Conservation (phyloP, 257 asterid genomes). For the Petunia secreta region DNA sequence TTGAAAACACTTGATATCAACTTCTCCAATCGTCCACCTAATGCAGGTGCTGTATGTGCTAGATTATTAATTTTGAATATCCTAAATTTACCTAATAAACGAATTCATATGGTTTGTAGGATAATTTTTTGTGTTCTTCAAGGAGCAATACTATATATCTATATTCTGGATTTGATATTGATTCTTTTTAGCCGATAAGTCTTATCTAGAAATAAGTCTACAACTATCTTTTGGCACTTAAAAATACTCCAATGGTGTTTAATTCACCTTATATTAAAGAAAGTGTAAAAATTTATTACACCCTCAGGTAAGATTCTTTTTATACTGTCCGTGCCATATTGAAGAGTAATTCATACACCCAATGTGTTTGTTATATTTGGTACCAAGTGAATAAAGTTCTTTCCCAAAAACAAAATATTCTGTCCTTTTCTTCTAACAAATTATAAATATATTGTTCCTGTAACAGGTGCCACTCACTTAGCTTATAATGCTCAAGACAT, state of each 20-base stretch:
- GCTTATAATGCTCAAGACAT: conserved; percentile 50
- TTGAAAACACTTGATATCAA: conserved; percentile 48
- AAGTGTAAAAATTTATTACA: no score
- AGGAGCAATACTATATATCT: not conserved
- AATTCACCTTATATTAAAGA: no score
- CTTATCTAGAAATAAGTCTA: not conserved
- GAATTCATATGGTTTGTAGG: not conserved
- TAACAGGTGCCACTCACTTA: conserved; percentile 32
- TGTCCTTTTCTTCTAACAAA: not conserved
- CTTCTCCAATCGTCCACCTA: conserved; percentile 48
- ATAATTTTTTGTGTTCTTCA: not conserved
- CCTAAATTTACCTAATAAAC: not conserved
- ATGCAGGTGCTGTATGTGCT: conserved; percentile 39
- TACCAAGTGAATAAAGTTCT: not conserved
- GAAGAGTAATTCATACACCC: no score
- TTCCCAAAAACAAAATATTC: no score
- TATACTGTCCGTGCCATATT: no score
- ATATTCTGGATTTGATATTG: not conserved
- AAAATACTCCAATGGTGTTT: not conserved
- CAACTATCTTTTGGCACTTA: not conserved
- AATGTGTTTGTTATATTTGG: not conserved
- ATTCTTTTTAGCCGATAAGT: not conserved
- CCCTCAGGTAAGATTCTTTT: no score
- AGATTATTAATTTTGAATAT: not conserved
- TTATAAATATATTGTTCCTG: not conserved